Conservation (phyloP, 306 rosid genomes). For the Begonia fuchsioides region DNA sequence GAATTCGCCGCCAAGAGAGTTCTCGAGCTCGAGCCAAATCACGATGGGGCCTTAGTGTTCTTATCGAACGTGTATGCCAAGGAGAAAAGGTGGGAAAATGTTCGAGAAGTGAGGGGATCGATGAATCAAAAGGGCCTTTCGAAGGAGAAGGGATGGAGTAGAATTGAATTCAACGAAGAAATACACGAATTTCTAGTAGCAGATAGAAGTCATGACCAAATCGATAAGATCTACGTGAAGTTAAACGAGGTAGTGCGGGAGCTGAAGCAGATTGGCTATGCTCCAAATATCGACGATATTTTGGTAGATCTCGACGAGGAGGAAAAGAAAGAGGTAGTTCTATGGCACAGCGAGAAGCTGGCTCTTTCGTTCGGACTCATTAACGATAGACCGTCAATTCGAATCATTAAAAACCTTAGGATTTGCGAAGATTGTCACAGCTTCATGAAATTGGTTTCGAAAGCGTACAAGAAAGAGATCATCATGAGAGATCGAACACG, state of each 20-base stretch:
- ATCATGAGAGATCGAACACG: conserved; percentile 66
- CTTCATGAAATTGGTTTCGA: conserved; percentile 75
- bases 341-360: conserved; percentile 82
- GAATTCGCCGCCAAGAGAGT: conserved; percentile 63
- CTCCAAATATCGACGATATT: conserved; percentile 31
- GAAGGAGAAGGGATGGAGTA: conserved; percentile 67
- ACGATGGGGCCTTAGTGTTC: conserved; percentile 68
- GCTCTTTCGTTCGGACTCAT: conserved; percentile 63
- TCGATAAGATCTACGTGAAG: conserved; percentile 51
- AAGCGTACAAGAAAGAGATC: conserved; percentile 42
- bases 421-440: conserved; percentile 74
- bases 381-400: conserved; percentile 30
- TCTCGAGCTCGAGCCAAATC: conserved; percentile 56
- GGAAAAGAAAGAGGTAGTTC: conserved; percentile 52
- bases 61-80: conserved; percentile 72
- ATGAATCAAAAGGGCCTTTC: conserved; percentile 50
- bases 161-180: conserved; percentile 47
- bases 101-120: conserved; percentile 38
- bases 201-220: conserved; percentile 53
- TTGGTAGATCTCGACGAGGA: conserved; percentile 64
- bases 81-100: conserved; percentile 70
- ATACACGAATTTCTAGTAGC: conserved; percentile 68
- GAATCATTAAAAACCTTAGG: conserved; percentile 63
- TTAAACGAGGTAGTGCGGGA: conserved; percentile 48
- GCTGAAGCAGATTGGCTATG: conserved; percentile 52